Evolutionary conservation across 306 rosid genomes (phyloP).

Genomic region (Cicer yamashitae): DNA sequence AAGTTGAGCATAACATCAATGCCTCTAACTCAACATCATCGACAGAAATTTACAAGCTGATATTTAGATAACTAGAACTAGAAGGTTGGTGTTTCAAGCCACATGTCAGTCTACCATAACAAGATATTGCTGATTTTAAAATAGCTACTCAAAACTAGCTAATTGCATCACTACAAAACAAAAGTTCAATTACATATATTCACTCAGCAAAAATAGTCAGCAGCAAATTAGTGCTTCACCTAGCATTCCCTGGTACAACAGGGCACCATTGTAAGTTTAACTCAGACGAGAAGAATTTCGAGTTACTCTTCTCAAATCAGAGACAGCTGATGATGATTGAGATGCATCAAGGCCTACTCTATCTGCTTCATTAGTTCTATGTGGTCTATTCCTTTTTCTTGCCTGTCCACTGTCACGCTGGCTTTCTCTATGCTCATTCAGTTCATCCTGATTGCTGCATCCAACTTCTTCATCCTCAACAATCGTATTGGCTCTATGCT

Average conservation of each 20-base stretch:
- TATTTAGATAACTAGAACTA: conserved; percentile 23
- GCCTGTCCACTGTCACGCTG: conserved; percentile 20
- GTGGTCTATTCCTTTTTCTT: conserved; percentile 30
- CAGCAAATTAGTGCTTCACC: conserved; percentile 43
- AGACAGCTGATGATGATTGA: conserved; percentile 38
- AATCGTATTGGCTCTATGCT: conserved; percentile 36
- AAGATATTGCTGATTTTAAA: conserved; percentile 14
- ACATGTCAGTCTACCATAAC: conserved; percentile 14
- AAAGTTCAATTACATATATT: conserved; percentile 3
- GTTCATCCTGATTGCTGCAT: conserved; percentile 50
- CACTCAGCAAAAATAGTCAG: conserved; percentile 29
- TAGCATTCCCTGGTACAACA: conserved; percentile 6
- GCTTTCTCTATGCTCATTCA: conserved; percentile 44
- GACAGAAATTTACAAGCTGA: conserved; percentile 21
- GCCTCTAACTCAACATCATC: background rate
- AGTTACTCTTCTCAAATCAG: conserved; percentile 48
- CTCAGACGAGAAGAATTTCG: conserved; percentile 44
- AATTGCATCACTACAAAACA: background rate
- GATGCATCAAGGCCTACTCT: conserved; percentile 31
- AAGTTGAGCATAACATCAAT: conserved; percentile 22
- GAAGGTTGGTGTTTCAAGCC: conserved; percentile 23
- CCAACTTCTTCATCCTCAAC: conserved; percentile 52
- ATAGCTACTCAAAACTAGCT: conserved; percentile 23
- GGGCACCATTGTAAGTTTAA: conserved; percentile 28
- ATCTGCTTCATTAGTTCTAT: conserved; percentile 28